phyloP scores from a whole-genome alignment of 2,329 filamentous ascomycete species.

The Emergomyces africanus region DNA sequence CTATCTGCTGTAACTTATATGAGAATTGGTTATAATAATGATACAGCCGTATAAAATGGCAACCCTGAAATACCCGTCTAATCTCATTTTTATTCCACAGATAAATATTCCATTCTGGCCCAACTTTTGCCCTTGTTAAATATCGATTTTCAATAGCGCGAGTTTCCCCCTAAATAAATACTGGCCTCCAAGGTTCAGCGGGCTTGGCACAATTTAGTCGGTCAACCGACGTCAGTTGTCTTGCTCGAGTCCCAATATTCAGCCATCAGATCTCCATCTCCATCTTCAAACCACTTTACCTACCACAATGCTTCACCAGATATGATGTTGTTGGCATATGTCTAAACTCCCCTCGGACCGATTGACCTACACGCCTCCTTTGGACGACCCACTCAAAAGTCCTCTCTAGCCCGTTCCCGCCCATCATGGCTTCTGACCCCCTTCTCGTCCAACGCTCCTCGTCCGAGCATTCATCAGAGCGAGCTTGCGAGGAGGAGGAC shows the following conservation, averaged over 20 bases:
- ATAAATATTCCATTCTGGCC: too few relatives aligned
- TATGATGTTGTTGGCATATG: not conserved
- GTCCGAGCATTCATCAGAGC: constrained; percentile 43
- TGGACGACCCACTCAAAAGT: not conserved
- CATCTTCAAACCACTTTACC: not conserved
- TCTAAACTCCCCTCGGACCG: not conserved
- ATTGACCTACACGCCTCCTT: not conserved
- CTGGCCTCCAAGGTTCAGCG: too few relatives aligned
- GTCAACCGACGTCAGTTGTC: not conserved
- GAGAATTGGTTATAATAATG: too few relatives aligned
- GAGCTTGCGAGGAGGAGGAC: constrained; percentile 48
- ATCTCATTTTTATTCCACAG: too few relatives aligned
- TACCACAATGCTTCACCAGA: not conserved
- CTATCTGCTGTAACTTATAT: too few relatives aligned
- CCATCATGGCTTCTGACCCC: constrained; percentile 32
- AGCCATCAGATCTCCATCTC: not conserved
- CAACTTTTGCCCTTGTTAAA: too few relatives aligned
- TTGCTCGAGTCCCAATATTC: not conserved
- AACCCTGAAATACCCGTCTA: too few relatives aligned
- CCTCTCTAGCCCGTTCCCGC: not conserved
- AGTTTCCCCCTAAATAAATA: too few relatives aligned
- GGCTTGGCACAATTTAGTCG: not conserved
- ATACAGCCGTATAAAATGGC: too few relatives aligned
- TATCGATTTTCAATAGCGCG: too few relatives aligned
- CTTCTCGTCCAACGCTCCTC: constrained; percentile 43